Conservation (phyloP, 257 asterid genomes). For the Ehretia macrophylla region DNA sequence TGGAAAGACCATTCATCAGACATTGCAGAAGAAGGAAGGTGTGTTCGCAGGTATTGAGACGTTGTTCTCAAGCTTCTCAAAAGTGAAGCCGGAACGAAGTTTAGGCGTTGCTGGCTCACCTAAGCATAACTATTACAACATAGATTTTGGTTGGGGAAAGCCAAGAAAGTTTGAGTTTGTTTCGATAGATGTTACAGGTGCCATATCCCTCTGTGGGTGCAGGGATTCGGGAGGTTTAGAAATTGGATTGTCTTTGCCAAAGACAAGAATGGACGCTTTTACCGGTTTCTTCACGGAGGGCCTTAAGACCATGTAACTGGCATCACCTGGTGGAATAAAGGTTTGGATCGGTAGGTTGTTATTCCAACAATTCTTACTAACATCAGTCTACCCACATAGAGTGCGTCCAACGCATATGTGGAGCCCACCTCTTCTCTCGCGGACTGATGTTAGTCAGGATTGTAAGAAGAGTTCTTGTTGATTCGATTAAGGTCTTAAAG, state of each 20-base stretch:
- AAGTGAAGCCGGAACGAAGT: background rate
- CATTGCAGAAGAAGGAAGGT: slow-evolving; percentile 32
- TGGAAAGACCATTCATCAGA: slow-evolving; percentile 21
- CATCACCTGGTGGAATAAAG: background rate
- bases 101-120: slow-evolving; percentile 45
- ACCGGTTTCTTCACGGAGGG: slow-evolving; percentile 27
- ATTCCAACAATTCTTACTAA: too few species aligned
- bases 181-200: slow-evolving; percentile 32
- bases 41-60: slow-evolving; percentile 33
- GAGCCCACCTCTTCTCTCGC: too few species aligned
- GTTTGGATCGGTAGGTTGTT: background rate
- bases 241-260: slow-evolving; percentile 28
- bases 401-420: too few species aligned
- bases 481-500: too few species aligned
- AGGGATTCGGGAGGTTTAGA: slow-evolving; percentile 33
- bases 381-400: too few species aligned
- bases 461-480: too few species aligned
- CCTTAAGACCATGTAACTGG: background rate
- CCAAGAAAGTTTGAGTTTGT: slow-evolving; percentile 26
- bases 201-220: slow-evolving; percentile 31
- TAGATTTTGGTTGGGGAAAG: slow-evolving; percentile 56
- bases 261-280: slow-evolving; percentile 24
- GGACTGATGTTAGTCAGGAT: too few species aligned
- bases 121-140: slow-evolving; percentile 26
- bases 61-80: background rate